Conservation (phyloP, 345 rosid genomes). For the Reutealis trisperma region DNA sequence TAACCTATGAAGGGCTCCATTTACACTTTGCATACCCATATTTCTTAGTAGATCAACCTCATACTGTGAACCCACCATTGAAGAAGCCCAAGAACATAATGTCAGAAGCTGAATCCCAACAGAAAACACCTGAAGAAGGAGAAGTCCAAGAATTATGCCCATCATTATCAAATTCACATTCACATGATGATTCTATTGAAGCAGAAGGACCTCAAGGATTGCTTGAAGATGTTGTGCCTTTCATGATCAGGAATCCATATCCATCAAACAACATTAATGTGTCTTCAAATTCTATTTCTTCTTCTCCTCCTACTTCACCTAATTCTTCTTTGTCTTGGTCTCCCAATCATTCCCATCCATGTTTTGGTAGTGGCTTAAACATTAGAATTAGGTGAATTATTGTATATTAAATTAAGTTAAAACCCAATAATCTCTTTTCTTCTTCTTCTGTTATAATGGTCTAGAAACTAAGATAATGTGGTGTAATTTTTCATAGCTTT, state of each 20-base stretch:
- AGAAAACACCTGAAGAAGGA: neutral
- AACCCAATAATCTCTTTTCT: neutral
- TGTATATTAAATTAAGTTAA: neutral
- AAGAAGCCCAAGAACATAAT: conserved; percentile 44
- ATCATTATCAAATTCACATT: neutral
- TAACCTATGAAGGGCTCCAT: conserved; percentile 89
- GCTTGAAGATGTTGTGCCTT: conserved; percentile 81
- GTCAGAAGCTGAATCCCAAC: conserved; percentile 19
- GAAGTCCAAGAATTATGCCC: conserved; percentile 1
- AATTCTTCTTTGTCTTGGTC: conserved; percentile 54
- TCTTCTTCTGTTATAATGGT: neutral
- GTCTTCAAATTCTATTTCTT: conserved; percentile 33
- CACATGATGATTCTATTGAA: neutral
- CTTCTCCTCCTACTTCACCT: conserved; percentile 54
- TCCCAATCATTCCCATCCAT: conserved; percentile 25
- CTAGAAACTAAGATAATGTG: no score
- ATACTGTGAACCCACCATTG: conserved; percentile 25
- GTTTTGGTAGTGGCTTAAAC: conserved; percentile 28
- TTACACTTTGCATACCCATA: conserved; percentile 64
- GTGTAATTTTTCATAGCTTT: neutral
- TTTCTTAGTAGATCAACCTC: conserved; percentile 33
- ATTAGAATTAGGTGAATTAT: conserved; percentile 6
- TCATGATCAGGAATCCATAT: conserved; percentile 47
- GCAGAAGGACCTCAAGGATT: conserved; percentile 45
- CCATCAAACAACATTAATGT: neutral